These are phyloP conservation scores for Calonectria leucothoes DNA, from an alignment of 2,329 filamentous ascomycete genomes.

Conservation along the genomic window DNA sequence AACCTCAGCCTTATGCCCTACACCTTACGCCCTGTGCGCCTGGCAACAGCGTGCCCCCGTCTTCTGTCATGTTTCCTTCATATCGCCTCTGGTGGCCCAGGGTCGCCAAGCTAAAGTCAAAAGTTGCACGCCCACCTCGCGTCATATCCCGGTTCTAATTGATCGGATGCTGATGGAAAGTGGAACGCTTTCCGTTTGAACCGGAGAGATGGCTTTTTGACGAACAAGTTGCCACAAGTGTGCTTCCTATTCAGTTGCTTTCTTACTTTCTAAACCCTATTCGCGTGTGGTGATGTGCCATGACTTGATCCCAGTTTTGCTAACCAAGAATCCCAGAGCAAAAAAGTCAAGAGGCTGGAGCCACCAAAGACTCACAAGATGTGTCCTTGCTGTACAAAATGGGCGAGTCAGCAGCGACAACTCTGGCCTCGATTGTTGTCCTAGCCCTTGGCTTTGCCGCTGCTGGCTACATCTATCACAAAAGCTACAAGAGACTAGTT, in stretches of 20 bases:
- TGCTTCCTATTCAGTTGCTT: not conserved
- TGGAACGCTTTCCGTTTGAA: not conserved
- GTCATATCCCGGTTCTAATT: not conserved
- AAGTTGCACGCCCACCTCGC: not conserved
- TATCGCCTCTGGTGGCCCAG: not conserved
- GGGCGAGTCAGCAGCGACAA: slow-evolving; percentile 80
- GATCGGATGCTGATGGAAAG: not conserved
- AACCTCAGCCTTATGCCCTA: not conserved
- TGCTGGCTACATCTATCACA: slow-evolving; percentile 83
- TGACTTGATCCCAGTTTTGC: not conserved
- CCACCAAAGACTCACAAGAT: slow-evolving; percentile 32
- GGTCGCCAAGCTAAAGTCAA: not conserved
- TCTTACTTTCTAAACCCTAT: not conserved
- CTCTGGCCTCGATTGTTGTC: slow-evolving; percentile 79
- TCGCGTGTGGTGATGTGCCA: not conserved
- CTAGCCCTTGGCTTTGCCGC: slow-evolving; percentile 73
- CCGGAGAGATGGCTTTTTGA: not conserved
- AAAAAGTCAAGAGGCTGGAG: not conserved
- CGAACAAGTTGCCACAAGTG: not conserved
- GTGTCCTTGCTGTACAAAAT: slow-evolving; percentile 68
- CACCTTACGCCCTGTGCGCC: not conserved
- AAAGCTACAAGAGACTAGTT: slow-evolving; percentile 89
- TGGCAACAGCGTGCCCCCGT: not conserved
- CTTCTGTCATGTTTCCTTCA: not conserved
- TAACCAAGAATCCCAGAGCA: slow-evolving; percentile 19